A percentile compares a stretch with the other conserved stretches of the same genome.
phyloP scores from a whole-genome alignment of 1,284 basidiomycete genomes.

The Papiliotrema fonsecae region DNA sequence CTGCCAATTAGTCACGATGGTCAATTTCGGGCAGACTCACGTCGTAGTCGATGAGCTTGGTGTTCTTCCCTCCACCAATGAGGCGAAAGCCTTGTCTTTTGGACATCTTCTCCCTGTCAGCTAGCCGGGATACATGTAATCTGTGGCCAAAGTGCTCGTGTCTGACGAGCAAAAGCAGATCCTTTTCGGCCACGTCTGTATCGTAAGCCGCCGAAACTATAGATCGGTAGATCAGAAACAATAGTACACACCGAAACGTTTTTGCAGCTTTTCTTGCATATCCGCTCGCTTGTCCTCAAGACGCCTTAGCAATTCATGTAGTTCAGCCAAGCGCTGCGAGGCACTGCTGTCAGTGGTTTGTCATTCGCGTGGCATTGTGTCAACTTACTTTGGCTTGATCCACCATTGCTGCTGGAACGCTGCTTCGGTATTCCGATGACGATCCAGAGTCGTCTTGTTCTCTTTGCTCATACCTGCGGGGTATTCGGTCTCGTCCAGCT shows the following conservation, averaged over 20 bases:
- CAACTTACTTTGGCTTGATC: slow-evolving; percentile 65
- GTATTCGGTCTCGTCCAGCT: slow-evolving; percentile 10
- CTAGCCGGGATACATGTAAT: neutral
- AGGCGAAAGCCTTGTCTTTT: neutral
- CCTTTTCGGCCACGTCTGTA: neutral
- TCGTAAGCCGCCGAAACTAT: neutral
- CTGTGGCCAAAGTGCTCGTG: slow-evolving; percentile 1
- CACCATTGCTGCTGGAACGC: slow-evolving; percentile 51
- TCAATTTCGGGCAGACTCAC: neutral
- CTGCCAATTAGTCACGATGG: neutral
- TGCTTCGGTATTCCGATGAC: slow-evolving; percentile 24
- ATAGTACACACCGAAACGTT: slow-evolving; percentile 54
- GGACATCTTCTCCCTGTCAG: neutral
- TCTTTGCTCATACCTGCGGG: slow-evolving; percentile 9
- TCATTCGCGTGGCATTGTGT: neutral
- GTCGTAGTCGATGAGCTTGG: neutral
- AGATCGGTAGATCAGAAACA: neutral
- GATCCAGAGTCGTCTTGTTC: slow-evolving; percentile 18
- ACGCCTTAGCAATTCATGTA: slow-evolving; percentile 52
- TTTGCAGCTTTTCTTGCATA: slow-evolving; percentile 29
- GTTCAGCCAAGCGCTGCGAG: slow-evolving; percentile 55
- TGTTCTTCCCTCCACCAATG: neutral
- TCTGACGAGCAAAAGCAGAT: neutral
- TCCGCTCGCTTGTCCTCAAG: slow-evolving; percentile 21
- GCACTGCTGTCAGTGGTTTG: slow-evolving; percentile 47